Percentiles rank a stretch among this genome's conserved stretches.
Evolutionary conservation across 345 rosid species (phyloP).

Genomic region (Brassica rapa): DNA sequence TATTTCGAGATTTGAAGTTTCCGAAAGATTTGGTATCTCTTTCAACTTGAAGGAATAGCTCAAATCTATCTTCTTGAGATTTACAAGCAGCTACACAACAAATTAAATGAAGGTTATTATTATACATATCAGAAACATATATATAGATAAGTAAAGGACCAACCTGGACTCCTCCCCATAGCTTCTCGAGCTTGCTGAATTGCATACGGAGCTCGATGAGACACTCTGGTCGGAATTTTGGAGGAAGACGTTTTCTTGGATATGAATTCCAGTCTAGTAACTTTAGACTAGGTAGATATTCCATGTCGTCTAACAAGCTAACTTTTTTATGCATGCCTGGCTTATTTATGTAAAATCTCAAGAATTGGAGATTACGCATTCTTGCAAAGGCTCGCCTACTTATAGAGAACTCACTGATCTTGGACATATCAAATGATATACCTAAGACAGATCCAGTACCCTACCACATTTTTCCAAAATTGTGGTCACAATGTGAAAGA

Average conservation of each 20-base stretch:
- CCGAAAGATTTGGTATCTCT: background rate
- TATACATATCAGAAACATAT: background rate
- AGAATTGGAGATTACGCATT: background rate
- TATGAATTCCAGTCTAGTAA: background rate
- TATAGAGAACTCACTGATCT: background rate
- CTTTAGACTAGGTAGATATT: background rate
- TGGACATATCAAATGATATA: background rate
- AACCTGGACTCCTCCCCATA: background rate
- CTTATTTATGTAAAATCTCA: background rate
- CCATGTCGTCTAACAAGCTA: background rate
- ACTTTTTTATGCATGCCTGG: background rate
- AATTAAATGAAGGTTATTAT: background rate
- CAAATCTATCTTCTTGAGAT: constrained; percentile 1
- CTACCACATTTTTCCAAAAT: background rate
- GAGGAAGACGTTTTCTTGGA: background rate
- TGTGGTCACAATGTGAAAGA: background rate
- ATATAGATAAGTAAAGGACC: background rate
- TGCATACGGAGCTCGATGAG: constrained; percentile 6
- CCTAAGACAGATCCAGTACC: background rate
- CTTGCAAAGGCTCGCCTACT: background rate
- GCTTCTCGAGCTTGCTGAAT: constrained; percentile 6
- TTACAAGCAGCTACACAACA: background rate
- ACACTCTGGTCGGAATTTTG: background rate
- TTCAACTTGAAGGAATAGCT: constrained; percentile 3
- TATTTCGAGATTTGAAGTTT: background rate